Conservation (phyloP, 1,284 basidiomycete species). For the Ustilago tritici region DNA sequence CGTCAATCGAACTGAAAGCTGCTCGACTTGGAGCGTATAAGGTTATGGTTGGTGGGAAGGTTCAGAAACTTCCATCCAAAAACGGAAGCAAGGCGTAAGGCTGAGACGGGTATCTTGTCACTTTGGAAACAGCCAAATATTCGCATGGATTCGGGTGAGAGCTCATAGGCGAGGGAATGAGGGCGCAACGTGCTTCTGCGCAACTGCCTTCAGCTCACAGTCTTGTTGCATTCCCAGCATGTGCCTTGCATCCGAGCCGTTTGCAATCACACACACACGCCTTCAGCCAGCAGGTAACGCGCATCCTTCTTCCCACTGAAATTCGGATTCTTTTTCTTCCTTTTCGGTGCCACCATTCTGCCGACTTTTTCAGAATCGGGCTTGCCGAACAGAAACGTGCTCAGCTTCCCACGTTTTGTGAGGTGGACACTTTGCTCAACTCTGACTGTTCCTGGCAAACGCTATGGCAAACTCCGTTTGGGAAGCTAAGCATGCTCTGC, state of each 20-base stretch:
- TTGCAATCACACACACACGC: slow-evolving; percentile 16
- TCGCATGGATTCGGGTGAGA: slow-evolving; percentile 15
- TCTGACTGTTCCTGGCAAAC: too few relatives aligned
- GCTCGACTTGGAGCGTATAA: slow-evolving; percentile 6
- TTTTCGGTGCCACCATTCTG: slow-evolving; percentile 7
- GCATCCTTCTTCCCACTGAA: slow-evolving; percentile 7
- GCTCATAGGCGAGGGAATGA: slow-evolving; percentile 8
- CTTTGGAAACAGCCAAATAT: slow-evolving; percentile 3
- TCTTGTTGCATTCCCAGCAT: slow-evolving; percentile 1
- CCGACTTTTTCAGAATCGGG: not conserved
- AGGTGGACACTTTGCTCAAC: too few relatives aligned
- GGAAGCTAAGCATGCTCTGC: too few relatives aligned
- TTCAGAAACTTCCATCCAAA: slow-evolving; percentile 4
- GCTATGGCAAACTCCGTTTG: too few relatives aligned
- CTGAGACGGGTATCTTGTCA: not conserved
- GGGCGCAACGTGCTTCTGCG: slow-evolving; percentile 20
- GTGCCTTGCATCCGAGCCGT: slow-evolving; percentile 6
- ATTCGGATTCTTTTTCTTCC: not conserved
- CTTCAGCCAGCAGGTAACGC: slow-evolving; percentile 15
- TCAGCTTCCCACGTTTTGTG: not conserved
- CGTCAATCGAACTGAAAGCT: not conserved
- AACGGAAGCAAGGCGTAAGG: not conserved
- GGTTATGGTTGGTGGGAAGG: slow-evolving; percentile 2
- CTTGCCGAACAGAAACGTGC: slow-evolving; percentile 5
- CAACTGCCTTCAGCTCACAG: slow-evolving; percentile 1